Evolutionary conservation across 768 basidiomycete genomes (phyloP), one percentile per base, ranked within the genome.

Genomic region (Calocybe gangraenosa): DNA sequence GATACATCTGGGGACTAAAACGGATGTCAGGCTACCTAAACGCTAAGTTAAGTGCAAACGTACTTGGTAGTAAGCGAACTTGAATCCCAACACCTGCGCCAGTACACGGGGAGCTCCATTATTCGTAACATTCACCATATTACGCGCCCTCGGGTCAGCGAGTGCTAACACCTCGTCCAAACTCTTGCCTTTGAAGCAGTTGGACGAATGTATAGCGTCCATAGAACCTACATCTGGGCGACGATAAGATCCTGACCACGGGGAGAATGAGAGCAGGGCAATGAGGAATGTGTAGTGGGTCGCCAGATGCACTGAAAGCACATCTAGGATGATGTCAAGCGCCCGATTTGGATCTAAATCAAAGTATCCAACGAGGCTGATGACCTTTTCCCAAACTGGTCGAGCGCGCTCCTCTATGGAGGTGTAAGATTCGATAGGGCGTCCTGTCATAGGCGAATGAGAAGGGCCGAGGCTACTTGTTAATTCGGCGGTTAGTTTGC

Each of bases 1-100:
- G 67, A 61, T 1, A 75, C 74, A 7, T 86, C 85, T 20, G 73
- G 60, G 14, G 70, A 68, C 82, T 87, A 37, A 48, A 55, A 28
- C n/a, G n/a, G n/a, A 30, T 39, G 32, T 43, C 36, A 46, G 15
- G 35, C 15, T 35, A 32, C 32, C 17, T 14, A 11, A 13, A 28
- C 6, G 11, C 7, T 7, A 30, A 34, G 4, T 17, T 13, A 25
- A 22, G 9, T 18, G 31, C 21, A 21, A 36, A 55, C 76, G 38
- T 51, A 92, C 94, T 68, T 94, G 86, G 64, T 95, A 94, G 61
- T 85, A 83, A 7, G 78, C 75, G 57, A 96, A 95, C 65, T 99
- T 99, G 76, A 98, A 98, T n/a, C 96, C 96, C 17, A 99, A 70
- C 6, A 98, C 88, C 66, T 99, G 93, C 11, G 91, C 84, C 45